phyloP scores from a whole-genome alignment of 2,329 filamentous ascomycete genomes.

The Metarhizium anisopliae region DNA sequence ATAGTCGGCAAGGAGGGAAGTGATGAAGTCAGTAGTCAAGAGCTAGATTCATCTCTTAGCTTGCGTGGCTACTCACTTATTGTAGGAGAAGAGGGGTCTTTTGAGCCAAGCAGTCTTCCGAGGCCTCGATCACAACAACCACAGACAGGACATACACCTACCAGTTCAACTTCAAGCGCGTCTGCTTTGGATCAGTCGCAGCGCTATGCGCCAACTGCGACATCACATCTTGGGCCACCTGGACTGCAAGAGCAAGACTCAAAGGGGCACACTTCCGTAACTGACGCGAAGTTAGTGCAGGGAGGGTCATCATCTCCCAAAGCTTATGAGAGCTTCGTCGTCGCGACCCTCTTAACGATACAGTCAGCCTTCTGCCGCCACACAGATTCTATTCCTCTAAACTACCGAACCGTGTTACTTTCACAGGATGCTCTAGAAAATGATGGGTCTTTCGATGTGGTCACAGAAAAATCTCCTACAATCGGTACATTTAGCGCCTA shows the following conservation, averaged over 20 bases:
- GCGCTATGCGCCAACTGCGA: conserved; percentile 12
- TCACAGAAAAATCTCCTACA: conserved; percentile 17
- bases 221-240: conserved; percentile 4
- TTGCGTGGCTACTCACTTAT: conserved; percentile 34
- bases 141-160: conserved; percentile 34
- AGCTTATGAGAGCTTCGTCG: conserved; percentile 45
- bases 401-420: conserved; percentile 43
- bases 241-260: conserved; percentile 17
- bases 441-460: conserved; percentile 10
- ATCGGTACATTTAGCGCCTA: conserved; percentile 45
- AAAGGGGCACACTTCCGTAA: conserved; percentile 14
- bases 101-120: conserved; percentile 40
- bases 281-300: conserved; percentile 12
- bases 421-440: conserved; percentile 14
- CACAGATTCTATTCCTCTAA: conserved; percentile 41
- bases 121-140: conserved; percentile 31
- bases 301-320: conserved; percentile 21
- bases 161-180: conserved; percentile 33
- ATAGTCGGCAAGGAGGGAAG: conserved; percentile 33
- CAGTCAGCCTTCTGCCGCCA: conserved; percentile 39
- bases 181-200: conserved; percentile 29
- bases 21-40: conserved; percentile 12
- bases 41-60: conserved; percentile 32
- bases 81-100: conserved; percentile 38
- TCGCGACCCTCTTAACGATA: conserved; percentile 41